phyloP scores from a whole-genome alignment of 192 early-diverging fungal genomes.

The Dimargaris cristalligena region DNA sequence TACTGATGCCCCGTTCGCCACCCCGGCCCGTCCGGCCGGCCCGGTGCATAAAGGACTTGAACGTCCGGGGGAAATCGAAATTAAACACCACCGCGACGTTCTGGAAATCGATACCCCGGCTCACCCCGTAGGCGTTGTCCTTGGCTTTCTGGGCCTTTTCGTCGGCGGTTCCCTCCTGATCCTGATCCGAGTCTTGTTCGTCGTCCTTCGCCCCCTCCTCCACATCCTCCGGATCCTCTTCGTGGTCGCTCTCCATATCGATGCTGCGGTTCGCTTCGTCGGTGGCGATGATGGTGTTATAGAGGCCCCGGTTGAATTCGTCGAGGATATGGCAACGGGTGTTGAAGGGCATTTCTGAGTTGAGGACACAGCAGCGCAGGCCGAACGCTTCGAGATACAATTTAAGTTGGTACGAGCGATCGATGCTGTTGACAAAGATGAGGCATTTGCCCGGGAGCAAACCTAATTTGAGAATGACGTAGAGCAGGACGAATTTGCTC shows the following conservation, averaged over 20 bases:
- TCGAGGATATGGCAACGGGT: conserved; percentile 88
- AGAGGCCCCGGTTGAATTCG: conserved; percentile 91
- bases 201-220: conserved; percentile 24
- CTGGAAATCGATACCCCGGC: conserved; percentile 92
- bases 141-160: conserved; percentile 14
- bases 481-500: conserved; percentile 78
- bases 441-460: conserved; percentile 82
- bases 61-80: conserved; percentile 84
- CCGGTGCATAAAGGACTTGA: conserved; percentile 80
- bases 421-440: conserved; percentile 93
- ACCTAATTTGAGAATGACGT: conserved; percentile 78
- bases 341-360: conserved; percentile 88
- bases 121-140: conserved; percentile 86
- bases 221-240: conserved; percentile 26
- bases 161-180: conserved; percentile 15
- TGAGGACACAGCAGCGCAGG: conserved; percentile 75
- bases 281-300: conserved; percentile 90
- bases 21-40: conserved; percentile 91
- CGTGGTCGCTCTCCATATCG: conserved; percentile 38
- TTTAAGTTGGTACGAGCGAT: conserved; percentile 77
- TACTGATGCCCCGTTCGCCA: conserved; percentile 70
- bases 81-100: conserved; percentile 88
- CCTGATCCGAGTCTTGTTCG: conserved; percentile 18
- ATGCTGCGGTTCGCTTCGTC: conserved; percentile 65
- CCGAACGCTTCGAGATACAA: conserved; percentile 96